Evolutionary conservation across 495 filamentous ascomycete species (phyloP).

Genomic region (Xylaria palmicola): DNA sequence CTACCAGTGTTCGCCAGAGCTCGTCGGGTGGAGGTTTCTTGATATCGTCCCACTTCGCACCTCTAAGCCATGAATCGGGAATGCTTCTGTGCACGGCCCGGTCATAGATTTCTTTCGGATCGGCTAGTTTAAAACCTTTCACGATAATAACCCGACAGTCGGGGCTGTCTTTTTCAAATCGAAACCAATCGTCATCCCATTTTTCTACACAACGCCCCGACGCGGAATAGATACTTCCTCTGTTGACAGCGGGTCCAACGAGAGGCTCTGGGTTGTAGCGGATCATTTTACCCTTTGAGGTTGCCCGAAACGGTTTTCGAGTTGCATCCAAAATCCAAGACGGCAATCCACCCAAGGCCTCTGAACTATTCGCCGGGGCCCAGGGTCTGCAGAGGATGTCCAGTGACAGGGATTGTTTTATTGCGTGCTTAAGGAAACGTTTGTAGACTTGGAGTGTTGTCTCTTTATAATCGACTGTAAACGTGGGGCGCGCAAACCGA

Average conservation of each 20-base stretch:
- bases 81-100: constrained; percentile 15
- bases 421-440: constrained; percentile 22
- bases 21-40: constrained; percentile 16
- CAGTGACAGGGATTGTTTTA: constrained; percentile 20
- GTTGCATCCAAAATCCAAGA: constrained; percentile 21
- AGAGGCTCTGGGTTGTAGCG: constrained; percentile 26
- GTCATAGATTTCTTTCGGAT: background rate
- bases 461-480: constrained; percentile 17
- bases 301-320: constrained; percentile 16
- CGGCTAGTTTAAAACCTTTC: background rate
- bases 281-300: constrained; percentile 14
- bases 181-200: background rate
- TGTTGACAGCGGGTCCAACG: constrained; percentile 20
- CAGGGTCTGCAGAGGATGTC: constrained; percentile 35
- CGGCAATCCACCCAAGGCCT: background rate
- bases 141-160: background rate
- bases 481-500: background rate
- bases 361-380: constrained; percentile 20
- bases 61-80: constrained; percentile 14
- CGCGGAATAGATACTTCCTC: constrained; percentile 8
- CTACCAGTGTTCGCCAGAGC: constrained; percentile 30
- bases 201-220: background rate
- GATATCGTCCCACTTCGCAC: constrained; percentile 8
- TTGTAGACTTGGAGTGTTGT: constrained; percentile 21
- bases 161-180: background rate